Conservation (phyloP, 441 rosid genomes). For the Mallotus repandus region DNA sequence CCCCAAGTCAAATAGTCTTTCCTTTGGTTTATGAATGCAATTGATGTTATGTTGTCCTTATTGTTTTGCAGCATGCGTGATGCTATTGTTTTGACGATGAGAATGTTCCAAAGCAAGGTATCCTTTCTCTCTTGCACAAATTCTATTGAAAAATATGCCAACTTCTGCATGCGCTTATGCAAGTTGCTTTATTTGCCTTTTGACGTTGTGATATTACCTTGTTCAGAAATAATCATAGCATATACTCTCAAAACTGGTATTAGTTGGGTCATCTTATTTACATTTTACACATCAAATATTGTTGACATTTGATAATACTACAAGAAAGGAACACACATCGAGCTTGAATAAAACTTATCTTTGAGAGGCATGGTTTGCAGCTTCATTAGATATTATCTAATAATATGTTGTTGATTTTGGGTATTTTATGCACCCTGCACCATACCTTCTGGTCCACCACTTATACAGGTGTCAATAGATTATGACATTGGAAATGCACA, state of each 20-base stretch:
- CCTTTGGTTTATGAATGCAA: background rate
- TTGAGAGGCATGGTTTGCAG: background rate
- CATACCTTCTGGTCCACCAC: background rate
- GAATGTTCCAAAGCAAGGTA: slow-evolving; percentile 95
- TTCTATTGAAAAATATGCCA: slow-evolving; percentile 3
- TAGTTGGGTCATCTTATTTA: background rate
- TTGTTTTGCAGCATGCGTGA: slow-evolving; percentile 66
- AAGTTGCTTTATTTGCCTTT: background rate
- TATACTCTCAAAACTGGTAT: background rate
- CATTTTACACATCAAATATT: background rate
- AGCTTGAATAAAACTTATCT: background rate
- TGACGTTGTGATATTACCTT: background rate
- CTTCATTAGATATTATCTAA: background rate
- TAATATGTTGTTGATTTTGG: background rate
- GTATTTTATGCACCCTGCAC: background rate
- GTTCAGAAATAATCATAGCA: background rate
- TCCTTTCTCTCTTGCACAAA: slow-evolving; percentile 4
- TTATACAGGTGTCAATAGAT: background rate
- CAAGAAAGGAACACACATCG: background rate
- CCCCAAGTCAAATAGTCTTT: background rate
- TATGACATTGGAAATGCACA: background rate
- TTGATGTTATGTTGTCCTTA: slow-evolving; percentile 17
- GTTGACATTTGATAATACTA: background rate
- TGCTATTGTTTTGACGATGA: slow-evolving; percentile 77
- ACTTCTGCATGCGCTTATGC: background rate